Conservation (phyloP, 805 yeast genomes). For the Hanseniaspora clermontiae region DNA sequence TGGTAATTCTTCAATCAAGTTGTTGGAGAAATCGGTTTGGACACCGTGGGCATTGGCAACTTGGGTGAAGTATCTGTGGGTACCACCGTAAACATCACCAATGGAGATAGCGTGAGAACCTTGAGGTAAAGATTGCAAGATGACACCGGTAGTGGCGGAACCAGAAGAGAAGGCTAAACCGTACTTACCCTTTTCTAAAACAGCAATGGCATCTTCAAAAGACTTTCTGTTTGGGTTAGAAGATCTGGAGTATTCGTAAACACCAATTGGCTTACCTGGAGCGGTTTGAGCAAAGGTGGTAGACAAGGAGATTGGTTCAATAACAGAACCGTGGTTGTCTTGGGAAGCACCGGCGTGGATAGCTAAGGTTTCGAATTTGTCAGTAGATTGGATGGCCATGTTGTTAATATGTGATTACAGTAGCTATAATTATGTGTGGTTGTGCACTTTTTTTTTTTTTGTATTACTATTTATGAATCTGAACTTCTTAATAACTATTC, state of each 20-base stretch:
- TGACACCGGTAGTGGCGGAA: conserved; percentile 67
- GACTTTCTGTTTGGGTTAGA: conserved; percentile 77
- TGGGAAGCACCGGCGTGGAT: conserved; percentile 76
- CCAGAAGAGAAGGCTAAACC: conserved; percentile 78
- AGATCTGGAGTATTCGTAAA: conserved; percentile 73
- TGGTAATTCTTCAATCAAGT: conserved; percentile 49
- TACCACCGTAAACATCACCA: conserved; percentile 85
- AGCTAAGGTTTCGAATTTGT: conserved; percentile 62
- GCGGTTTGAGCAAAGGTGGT: conserved; percentile 74
- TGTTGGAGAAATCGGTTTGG: conserved; percentile 50
- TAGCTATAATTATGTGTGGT: background rate
- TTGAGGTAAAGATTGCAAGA: conserved; percentile 59
- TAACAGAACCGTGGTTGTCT: conserved; percentile 71
- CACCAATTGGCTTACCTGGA: conserved; percentile 67
- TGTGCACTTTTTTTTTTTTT: background rate
- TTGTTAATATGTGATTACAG: background rate
- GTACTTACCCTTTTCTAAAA: conserved; percentile 61
- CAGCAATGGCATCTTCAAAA: conserved; percentile 66
- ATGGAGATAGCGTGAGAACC: conserved; percentile 65
- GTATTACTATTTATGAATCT: too few relatives aligned
- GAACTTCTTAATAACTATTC: too few relatives aligned
- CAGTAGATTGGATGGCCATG: conserved; percentile 23
- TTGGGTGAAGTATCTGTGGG: conserved; percentile 78
- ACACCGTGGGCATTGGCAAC: conserved; percentile 75
- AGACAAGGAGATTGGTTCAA: conserved; percentile 68